Conservation (phyloP, 2,329 filamentous ascomycete genomes). For the Pseudocercospora eumusae region DNA sequence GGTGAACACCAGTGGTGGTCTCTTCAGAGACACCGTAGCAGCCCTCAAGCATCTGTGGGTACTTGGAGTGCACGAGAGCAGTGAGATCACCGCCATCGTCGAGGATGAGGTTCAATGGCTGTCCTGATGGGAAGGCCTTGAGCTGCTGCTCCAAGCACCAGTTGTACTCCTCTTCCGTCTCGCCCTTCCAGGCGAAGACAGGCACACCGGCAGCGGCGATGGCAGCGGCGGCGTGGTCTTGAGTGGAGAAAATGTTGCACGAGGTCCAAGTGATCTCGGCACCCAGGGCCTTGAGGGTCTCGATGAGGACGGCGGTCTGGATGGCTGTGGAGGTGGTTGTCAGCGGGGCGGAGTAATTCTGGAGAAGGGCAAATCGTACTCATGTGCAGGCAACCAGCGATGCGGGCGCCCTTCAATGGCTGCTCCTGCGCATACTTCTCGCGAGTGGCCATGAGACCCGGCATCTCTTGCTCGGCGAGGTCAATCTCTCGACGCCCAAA, state of each 20-base stretch:
- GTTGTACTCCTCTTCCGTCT: conserved; percentile 99
- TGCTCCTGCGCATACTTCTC: conserved; percentile 88
- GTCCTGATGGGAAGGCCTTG: conserved; percentile 90
- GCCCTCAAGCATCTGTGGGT: conserved; percentile 96
- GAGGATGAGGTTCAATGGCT: conserved; percentile 97
- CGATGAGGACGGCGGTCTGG: conserved; percentile 98
- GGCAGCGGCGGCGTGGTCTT: conserved; percentile 96
- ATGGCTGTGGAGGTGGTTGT: conserved; percentile 61
- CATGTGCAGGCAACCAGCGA: conserved; percentile 98
- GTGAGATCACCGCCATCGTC: conserved; percentile 98
- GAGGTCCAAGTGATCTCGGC: conserved; percentile 98
- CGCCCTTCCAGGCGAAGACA: conserved; percentile 81
- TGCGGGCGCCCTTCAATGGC: conserved; percentile 90
- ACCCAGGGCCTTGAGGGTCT: conserved; percentile 91
- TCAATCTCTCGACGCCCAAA: conserved; percentile 99
- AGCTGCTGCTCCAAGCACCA: conserved; percentile 99
- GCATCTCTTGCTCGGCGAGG: conserved; percentile 89
- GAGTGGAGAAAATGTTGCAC: conserved; percentile 99
- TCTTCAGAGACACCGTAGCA: conserved; percentile 99
- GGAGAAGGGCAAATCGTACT: conserved; percentile 58
- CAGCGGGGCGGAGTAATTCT: conserved; percentile 16
- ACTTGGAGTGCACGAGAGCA: conserved; percentile 93
- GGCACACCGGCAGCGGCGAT: conserved; percentile 92
- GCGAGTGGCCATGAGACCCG: conserved; percentile 94
- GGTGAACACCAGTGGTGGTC: conserved; percentile 99